phyloP scores from a whole-genome alignment of 495 filamentous ascomycete genomes.

The Hypoxylon fuscum region DNA sequence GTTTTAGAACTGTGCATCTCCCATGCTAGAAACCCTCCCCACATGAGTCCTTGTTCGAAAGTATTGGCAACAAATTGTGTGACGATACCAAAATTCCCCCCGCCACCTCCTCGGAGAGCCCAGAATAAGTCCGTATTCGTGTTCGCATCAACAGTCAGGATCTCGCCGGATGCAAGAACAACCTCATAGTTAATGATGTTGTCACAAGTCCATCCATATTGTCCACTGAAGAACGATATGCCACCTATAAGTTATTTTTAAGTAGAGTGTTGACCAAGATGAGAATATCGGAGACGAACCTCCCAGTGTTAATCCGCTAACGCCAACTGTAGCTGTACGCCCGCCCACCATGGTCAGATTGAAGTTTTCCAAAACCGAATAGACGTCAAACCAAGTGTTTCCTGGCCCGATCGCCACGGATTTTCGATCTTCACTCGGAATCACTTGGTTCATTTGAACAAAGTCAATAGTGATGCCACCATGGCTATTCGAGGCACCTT shows the following conservation, averaged over 20 bases:
- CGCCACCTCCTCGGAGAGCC: conserved; percentile 50
- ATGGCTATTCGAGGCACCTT: conserved; percentile 49
- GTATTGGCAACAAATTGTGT: conserved; percentile 39
- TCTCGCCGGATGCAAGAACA: conserved; percentile 54
- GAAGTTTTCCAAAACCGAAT: conserved; percentile 50
- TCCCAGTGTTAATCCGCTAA: conserved; percentile 62
- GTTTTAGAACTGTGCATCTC: conserved; percentile 22
- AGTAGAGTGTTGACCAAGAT: not conserved
- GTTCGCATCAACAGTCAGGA: conserved; percentile 51
- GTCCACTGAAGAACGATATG: conserved; percentile 57
- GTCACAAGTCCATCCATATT: conserved; percentile 57
- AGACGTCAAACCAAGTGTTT: conserved; percentile 58
- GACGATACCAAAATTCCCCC: conserved; percentile 59
- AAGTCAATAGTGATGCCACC: conserved; percentile 60
- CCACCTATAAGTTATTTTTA: conserved; percentile 40
- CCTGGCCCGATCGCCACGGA: conserved; percentile 49
- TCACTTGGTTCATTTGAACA: conserved; percentile 50
- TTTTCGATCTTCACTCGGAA: conserved; percentile 35
- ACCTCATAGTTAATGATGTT: conserved; percentile 56
- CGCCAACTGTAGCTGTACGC: conserved; percentile 62
- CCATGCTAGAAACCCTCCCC: conserved; percentile 27
- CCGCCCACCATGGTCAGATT: conserved; percentile 60
- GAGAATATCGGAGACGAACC: conserved; percentile 37
- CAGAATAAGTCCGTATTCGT: conserved; percentile 53
- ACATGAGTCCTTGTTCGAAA: conserved; percentile 26